Evolutionary conservation across 2,329 filamentous ascomycete species (phyloP).

Genomic region (Pseudogymnoascus sp.): DNA sequence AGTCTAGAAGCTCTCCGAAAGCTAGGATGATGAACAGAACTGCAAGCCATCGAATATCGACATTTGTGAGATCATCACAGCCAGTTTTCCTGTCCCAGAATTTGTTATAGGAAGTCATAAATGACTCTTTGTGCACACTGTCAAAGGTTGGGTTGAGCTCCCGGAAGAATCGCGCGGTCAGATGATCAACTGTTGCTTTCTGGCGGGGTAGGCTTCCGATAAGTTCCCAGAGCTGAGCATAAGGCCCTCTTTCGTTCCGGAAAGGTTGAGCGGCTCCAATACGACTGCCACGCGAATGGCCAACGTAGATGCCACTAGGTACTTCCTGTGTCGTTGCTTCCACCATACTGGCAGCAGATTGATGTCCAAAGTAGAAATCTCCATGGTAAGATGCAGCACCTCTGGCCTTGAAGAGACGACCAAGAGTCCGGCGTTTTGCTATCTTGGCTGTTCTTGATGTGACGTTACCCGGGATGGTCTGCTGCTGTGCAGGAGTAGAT

Average conservation of each 20-base stretch:
- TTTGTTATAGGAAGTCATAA: constrained; percentile 29
- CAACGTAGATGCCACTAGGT: constrained; percentile 14
- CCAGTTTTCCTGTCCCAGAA: constrained; percentile 35
- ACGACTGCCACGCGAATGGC: constrained; percentile 12
- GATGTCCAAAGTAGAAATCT: constrained; percentile 28
- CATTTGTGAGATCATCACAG: constrained; percentile 32
- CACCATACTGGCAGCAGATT: constrained; percentile 28
- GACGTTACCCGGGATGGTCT: neutral
- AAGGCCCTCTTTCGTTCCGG: constrained; percentile 23
- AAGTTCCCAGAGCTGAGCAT: constrained; percentile 35
- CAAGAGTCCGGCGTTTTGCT: constrained; percentile 14
- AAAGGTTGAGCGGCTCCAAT: constrained; percentile 22
- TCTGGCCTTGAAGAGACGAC: constrained; percentile 26
- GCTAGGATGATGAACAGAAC: constrained; percentile 35
- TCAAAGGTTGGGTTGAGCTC: constrained; percentile 33
- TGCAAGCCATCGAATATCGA: constrained; percentile 35
- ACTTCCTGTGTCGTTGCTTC: constrained; percentile 23
- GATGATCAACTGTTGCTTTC: constrained; percentile 30
- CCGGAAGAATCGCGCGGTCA: constrained; percentile 29
- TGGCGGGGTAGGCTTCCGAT: constrained; percentile 32
- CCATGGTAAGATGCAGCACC: constrained; percentile 27
- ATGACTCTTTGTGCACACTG: constrained; percentile 29
- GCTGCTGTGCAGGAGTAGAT: neutral
- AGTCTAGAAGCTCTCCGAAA: constrained; percentile 32
- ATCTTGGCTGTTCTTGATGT: constrained; percentile 2